A percentile compares a stretch with the other conserved stretches of the same genome.
Evolutionary conservation across 2,329 filamentous ascomycete species (phyloP).

Genomic region (Corniculantispora saksenae): DNA sequence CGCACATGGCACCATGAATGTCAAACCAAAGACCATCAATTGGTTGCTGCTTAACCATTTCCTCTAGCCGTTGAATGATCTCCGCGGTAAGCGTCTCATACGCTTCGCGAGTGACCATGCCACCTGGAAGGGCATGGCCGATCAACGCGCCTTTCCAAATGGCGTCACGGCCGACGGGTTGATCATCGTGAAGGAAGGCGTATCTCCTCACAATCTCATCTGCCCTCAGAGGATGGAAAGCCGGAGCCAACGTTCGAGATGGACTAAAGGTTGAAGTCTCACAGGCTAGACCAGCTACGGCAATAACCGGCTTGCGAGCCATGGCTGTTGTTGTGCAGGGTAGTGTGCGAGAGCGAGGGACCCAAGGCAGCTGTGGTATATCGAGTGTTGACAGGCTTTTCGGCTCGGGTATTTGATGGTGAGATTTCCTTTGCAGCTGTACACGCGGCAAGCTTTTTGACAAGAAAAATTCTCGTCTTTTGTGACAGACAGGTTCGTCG

Average conservation of each 20-base stretch:
- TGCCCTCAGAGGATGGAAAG: slow-evolving; percentile 51
- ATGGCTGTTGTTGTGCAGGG: slow-evolving; percentile 14
- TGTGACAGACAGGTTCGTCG: neutral
- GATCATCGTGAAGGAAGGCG: slow-evolving; percentile 44
- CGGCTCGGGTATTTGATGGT: no score
- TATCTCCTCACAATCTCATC: slow-evolving; percentile 46
- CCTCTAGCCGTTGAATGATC: slow-evolving; percentile 40
- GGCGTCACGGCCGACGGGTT: slow-evolving; percentile 41
- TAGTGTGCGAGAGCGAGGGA: neutral
- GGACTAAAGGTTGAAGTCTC: slow-evolving; percentile 56
- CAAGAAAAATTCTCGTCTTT: neutral
- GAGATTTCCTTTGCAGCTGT: no score
- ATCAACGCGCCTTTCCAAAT: slow-evolving; percentile 53
- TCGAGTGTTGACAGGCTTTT: neutral
- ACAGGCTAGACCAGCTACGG: slow-evolving; percentile 53
- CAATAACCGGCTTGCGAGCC: slow-evolving; percentile 42
- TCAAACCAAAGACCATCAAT: slow-evolving; percentile 56
- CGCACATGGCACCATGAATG: slow-evolving; percentile 58
- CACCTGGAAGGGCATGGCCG: slow-evolving; percentile 53
- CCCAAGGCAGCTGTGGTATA: neutral
- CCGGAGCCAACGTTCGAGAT: slow-evolving; percentile 47
- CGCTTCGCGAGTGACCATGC: slow-evolving; percentile 45
- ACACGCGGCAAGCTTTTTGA: neutral
- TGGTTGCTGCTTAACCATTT: slow-evolving; percentile 33
- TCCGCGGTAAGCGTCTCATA: slow-evolving; percentile 47